Evolutionary conservation across 2,329 filamentous ascomycete species (phyloP), one percentile per base, ranked within the genome.

Genomic region (Alternaria burnsii): DNA sequence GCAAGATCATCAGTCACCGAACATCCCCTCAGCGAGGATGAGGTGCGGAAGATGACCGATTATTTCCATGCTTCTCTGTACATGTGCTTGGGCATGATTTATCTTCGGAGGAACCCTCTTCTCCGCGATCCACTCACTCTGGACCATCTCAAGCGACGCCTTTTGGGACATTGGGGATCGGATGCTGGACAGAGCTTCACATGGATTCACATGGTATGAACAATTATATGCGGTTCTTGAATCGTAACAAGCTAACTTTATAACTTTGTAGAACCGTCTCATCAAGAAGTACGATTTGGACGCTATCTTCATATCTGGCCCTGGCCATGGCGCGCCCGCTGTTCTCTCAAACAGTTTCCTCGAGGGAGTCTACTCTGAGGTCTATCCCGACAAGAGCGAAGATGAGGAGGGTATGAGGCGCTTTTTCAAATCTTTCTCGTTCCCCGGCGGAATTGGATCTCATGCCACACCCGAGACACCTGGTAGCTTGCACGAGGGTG

Each of bases 391-490:
- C 59, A 92, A 90, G 80, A 86, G 87, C 3, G 86, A 91, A 68
- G 87, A 91, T 72, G 79, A 84, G 40, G 85, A 89, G 59, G 91
- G 91, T 26, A 81, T 94, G 83, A 86, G 88, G 69, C 86, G 84
- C 61, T 93, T 93, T 83, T 93, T 93, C 86, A 93, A 92, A 81
- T 87, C 90, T 66, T 94, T 94, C 80, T 93, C 90, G 1, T 93
- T 93, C 79, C 91, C 91, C 0, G 91, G 91, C 18, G 91, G 91
- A 55, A 89, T 93, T 70, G 90, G 90, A 55, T 91, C 88, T 20
- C 91, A 93, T 74, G 90, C 90, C 56, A 93, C 90, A 1, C 91
- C 91, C 1, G 91, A 94, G 80, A 93, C 90, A 0, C 91, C 91
- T 0, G 91, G 91, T 47, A 90, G 87, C 72, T 84, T 92, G 63